These are phyloP conservation scores for Colletotrichum graminicola DNA, from an alignment of 2,329 filamentous ascomycete species.

Conservation along the genomic window DNA sequence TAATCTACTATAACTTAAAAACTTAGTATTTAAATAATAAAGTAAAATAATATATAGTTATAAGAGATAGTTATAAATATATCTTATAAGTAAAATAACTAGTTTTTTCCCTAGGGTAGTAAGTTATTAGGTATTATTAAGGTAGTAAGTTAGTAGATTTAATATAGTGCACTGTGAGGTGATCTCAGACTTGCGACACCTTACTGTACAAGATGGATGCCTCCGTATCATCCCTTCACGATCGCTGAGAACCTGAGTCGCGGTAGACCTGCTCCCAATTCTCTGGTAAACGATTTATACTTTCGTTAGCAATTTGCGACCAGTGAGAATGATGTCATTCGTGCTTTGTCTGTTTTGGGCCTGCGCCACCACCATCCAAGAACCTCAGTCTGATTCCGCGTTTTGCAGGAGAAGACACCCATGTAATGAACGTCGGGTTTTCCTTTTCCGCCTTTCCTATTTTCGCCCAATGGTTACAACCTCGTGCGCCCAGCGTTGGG, in stretches of 20 bases:
- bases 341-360: not conserved
- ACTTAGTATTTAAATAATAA: too few relatives aligned
- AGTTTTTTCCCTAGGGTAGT: too few relatives aligned
- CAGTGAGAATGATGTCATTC: slow-evolving; percentile 16
- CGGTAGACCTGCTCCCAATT: not conserved
- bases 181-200: too few relatives aligned
- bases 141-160: too few relatives aligned
- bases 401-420: not conserved
- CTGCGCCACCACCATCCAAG: not conserved
- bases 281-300: not conserved
- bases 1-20: too few relatives aligned
- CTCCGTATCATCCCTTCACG: slow-evolving; percentile 1
- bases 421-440: not conserved
- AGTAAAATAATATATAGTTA: too few relatives aligned
- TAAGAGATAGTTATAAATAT: too few relatives aligned
- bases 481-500: not conserved
- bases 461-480: not conserved
- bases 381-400: not conserved
- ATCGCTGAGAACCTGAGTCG: slow-evolving; percentile 6
- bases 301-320: not conserved
- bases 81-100: too few relatives aligned
- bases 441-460: too few relatives aligned
- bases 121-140: too few relatives aligned
- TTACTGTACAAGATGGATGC: not conserved
- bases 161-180: too few relatives aligned